phyloP scores from a whole-genome alignment of 2,329 filamentous ascomycete genomes.

The Monilinia fructicola region DNA sequence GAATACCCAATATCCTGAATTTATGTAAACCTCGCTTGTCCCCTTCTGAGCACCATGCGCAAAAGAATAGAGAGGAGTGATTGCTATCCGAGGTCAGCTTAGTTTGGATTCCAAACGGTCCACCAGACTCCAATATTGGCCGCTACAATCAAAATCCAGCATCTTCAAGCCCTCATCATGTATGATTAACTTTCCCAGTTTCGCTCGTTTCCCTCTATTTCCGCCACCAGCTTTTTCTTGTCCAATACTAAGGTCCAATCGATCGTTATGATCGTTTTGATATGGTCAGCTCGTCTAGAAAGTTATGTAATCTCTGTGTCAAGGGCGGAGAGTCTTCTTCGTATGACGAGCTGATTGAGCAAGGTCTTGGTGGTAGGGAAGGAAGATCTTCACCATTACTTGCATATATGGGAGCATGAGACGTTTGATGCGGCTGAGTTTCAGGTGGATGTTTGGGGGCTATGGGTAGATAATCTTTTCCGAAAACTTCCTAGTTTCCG shows the following conservation, averaged over 20 bases:
- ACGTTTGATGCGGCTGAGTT: constrained; percentile 30
- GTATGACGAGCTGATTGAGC: constrained; percentile 27
- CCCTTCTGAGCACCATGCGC: not conserved
- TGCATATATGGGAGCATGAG: constrained; percentile 33
- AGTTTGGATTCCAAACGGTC: constrained; percentile 68
- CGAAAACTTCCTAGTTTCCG: constrained; percentile 28
- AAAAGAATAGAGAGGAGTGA: not conserved
- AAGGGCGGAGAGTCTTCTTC: constrained; percentile 21
- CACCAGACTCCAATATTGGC: constrained; percentile 94
- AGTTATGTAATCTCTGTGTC: constrained; percentile 3
- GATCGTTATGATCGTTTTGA: constrained; percentile 41
- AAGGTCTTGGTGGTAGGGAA: constrained; percentile 32
- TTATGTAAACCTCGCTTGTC: not conserved
- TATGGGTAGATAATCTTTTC: constrained; percentile 25
- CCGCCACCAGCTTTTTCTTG: constrained; percentile 84
- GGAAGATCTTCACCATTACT: constrained; percentile 32
- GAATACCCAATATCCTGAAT: not conserved
- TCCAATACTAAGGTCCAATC: constrained; percentile 73
- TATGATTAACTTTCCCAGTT: constrained; percentile 90
- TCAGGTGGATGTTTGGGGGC: constrained; percentile 33
- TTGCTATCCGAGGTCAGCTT: not conserved
- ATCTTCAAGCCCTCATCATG: constrained; percentile 91
- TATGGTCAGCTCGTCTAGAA: constrained; percentile 17
- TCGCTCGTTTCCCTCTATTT: constrained; percentile 79
- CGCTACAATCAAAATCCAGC: constrained; percentile 85